phyloP scores from a whole-genome alignment of 1,284 basidiomycete species.

The Cystobasidium sp. region DNA sequence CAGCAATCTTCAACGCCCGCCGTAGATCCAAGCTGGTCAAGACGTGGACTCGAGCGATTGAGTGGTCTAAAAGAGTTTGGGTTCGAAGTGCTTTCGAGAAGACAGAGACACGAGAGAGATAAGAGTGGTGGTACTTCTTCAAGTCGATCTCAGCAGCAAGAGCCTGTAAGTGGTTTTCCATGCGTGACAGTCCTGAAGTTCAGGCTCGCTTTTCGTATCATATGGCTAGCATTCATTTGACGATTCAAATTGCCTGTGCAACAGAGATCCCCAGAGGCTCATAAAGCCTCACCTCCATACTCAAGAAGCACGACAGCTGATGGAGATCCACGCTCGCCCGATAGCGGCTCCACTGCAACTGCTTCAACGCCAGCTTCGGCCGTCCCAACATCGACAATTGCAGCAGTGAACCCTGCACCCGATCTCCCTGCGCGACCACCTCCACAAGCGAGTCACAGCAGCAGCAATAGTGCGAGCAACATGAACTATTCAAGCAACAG shows the following conservation, averaged over 20 bases:
- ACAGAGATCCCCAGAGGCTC: constrained; percentile 32
- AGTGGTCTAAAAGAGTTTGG: constrained; percentile 37
- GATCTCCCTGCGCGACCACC: constrained; percentile 5
- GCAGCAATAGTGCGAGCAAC: neutral
- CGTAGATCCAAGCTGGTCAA: constrained; percentile 20
- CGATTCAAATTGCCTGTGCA: neutral
- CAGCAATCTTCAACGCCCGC: neutral
- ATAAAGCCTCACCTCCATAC: constrained; percentile 23
- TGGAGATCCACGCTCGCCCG: constrained; percentile 17
- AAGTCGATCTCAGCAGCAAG: neutral
- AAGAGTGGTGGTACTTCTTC: constrained; percentile 24
- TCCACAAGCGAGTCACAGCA: neutral
- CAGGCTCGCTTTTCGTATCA: neutral
- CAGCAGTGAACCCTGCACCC: constrained; percentile 10
- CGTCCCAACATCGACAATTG: neutral
- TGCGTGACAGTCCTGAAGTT: neutral
- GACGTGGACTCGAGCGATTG: constrained; percentile 32
- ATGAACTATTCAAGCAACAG: too few relatives aligned
- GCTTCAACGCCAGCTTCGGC: constrained; percentile 12
- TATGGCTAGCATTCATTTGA: neutral
- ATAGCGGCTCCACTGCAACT: constrained; percentile 13
- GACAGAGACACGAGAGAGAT: constrained; percentile 38
- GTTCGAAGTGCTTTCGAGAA: constrained; percentile 27
- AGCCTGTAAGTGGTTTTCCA: constrained; percentile 23
- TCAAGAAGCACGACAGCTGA: constrained; percentile 32